Conservation (phyloP, 768 basidiomycete species). For the Suillus luteus region DNA sequence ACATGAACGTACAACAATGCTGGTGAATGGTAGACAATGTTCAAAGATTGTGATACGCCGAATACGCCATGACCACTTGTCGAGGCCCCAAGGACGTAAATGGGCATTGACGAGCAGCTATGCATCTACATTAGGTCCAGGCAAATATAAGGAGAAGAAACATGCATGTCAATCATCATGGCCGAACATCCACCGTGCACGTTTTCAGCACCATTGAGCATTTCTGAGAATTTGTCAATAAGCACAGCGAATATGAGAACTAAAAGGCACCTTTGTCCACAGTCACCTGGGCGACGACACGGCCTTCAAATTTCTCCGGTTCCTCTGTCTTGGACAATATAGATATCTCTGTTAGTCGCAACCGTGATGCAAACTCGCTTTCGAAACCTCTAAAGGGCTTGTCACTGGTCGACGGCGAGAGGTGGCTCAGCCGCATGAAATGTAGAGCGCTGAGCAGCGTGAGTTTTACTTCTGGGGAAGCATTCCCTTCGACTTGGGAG, state of each 20-base stretch:
- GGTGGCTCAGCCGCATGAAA: conserved; percentile 6
- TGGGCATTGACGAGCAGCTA: conserved; percentile 54
- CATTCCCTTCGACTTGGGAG: conserved; percentile 32
- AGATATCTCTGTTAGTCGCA: conserved; percentile 44
- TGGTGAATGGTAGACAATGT: conserved; percentile 59
- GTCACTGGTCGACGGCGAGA: conserved; percentile 12
- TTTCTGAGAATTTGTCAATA: conserved; percentile 40
- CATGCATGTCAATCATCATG: conserved; percentile 54
- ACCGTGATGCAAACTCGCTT: conserved; percentile 22
- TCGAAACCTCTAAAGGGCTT: conserved; percentile 24
- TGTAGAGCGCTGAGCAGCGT: conserved; percentile 25
- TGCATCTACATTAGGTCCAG: not conserved
- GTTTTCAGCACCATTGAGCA: conserved; percentile 50
- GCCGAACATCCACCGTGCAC: conserved; percentile 61
- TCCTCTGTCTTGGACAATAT: conserved; percentile 47
- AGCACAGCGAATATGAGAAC: not conserved
- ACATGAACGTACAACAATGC: conserved; percentile 40
- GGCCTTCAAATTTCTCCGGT: conserved; percentile 43
- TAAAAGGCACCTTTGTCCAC: conserved; percentile 44
- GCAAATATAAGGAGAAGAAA: conserved; percentile 13
- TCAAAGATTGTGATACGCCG: conserved; percentile 53
- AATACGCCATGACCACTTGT: conserved; percentile 28
- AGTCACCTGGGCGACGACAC: conserved; percentile 45
- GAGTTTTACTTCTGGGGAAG: conserved; percentile 29
- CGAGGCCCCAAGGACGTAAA: conserved; percentile 37